phyloP scores from a whole-genome alignment of 805 yeast species.

The Candida lessepsii region DNA sequence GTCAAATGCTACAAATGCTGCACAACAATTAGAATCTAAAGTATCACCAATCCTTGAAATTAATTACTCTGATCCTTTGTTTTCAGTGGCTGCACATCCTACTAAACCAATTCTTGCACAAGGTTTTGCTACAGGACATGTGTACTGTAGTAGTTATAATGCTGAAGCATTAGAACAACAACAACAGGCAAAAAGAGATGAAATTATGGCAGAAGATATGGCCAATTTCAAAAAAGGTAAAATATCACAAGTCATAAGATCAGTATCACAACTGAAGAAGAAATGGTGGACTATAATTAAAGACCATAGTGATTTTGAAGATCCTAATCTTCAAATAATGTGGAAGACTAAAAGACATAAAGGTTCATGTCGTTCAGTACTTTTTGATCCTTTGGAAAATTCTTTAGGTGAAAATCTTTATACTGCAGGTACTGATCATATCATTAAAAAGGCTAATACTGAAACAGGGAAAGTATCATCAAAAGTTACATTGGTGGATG shows the following conservation, averaged over 20 bases:
- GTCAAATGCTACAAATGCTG: constrained; percentile 24
- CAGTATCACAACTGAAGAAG: constrained; percentile 34
- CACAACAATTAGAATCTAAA: constrained; percentile 29
- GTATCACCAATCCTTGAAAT: constrained; percentile 47
- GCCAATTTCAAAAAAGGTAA: constrained; percentile 25
- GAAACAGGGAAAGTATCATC: constrained; percentile 73
- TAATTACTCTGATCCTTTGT: constrained; percentile 61
- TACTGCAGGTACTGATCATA: constrained; percentile 77
- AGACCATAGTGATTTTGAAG: constrained; percentile 24
- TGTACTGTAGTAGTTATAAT: constrained; percentile 60
- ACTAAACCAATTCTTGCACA: constrained; percentile 56
- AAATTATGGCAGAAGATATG: constrained; percentile 20
- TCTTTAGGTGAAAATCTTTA: constrained; percentile 52
- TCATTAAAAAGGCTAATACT: constrained; percentile 70
- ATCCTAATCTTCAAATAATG: constrained; percentile 31
- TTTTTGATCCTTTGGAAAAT: constrained; percentile 53
- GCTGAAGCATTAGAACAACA: constrained; percentile 42
- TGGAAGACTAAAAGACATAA: constrained; percentile 94
- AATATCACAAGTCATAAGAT: constrained; percentile 21
- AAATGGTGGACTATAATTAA: constrained; percentile 48
- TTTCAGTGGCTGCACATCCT: constrained; percentile 79
- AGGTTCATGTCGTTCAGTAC: constrained; percentile 75
- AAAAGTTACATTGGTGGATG: constrained; percentile 38
- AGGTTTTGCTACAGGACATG: constrained; percentile 83
- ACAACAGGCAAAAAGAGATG: constrained; percentile 23